Conservation (phyloP, 2,329 filamentous ascomycete species). For the Colletotrichum orchidophilum region DNA sequence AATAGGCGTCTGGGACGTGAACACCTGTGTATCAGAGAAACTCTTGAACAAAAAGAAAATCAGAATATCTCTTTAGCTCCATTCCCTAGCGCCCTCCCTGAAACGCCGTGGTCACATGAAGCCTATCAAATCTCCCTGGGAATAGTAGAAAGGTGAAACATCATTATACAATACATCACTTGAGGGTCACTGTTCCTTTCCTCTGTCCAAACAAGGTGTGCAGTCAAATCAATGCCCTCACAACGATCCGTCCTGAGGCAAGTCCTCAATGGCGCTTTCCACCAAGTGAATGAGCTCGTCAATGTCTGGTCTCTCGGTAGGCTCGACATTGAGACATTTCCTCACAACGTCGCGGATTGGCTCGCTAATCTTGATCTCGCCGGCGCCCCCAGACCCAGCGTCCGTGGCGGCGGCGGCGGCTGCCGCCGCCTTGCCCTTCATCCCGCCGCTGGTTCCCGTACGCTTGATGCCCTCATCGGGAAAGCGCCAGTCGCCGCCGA, state of each 20-base stretch:
- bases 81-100: conserved; percentile 18
- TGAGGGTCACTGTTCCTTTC: neutral
- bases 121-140: conserved; percentile 20
- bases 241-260: conserved; percentile 65
- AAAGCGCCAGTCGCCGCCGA: conserved; percentile 96
- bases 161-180: conserved; percentile 24
- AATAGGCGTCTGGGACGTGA: neutral
- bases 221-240: too few species aligned
- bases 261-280: conserved; percentile 73
- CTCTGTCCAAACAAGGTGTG: too few species aligned
- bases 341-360: conserved; percentile 87
- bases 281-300: conserved; percentile 83
- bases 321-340: conserved; percentile 86
- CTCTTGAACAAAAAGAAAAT: neutral
- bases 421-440: conserved; percentile 39
- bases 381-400: conserved; percentile 40
- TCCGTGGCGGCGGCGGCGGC: conserved; percentile 37
- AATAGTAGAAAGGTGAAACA: conserved; percentile 13
- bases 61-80: conserved; percentile 22
- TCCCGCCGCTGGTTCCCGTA: conserved; percentile 49
- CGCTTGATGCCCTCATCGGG: conserved; percentile 79
- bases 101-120: conserved; percentile 26
- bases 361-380: conserved; percentile 74
- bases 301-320: conserved; percentile 86
- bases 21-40: conserved; percentile 18